Evolutionary conservation across 169 alveolate genomes (phyloP).

Genomic region (Blepharisma undulans): DNA sequence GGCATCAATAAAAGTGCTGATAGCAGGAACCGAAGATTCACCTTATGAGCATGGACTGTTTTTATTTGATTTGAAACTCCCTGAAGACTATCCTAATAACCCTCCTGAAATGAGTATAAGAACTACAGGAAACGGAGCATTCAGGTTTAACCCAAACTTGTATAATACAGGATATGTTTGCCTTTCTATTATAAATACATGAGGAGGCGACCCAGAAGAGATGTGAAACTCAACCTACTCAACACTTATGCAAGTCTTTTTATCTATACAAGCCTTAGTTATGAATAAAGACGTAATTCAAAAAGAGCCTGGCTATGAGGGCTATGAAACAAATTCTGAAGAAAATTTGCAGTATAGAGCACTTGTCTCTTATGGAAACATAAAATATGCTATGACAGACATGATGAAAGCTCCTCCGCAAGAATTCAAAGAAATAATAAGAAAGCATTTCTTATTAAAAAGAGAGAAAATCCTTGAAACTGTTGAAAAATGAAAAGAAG

Average conservation of each 20-base stretch:
- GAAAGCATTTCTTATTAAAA: conserved; percentile 73
- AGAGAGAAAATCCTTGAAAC: conserved; percentile 52
- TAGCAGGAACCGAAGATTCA: conserved; percentile 78
- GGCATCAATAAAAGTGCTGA: conserved; percentile 64
- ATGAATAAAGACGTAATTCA: conserved; percentile 72
- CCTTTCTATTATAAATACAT: conserved; percentile 72
- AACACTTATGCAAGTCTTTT: conserved; percentile 68
- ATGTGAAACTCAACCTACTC: conserved; percentile 76
- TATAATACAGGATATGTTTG: conserved; percentile 78
- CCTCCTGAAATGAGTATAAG: conserved; percentile 74
- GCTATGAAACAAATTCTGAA: conserved; percentile 57
- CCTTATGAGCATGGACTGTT: conserved; percentile 82
- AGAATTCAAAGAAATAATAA: conserved; percentile 83
- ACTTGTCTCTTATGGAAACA: conserved; percentile 78
- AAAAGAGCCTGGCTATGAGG: conserved; percentile 78
- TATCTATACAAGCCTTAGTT: conserved; percentile 69
- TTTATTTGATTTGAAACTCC: conserved; percentile 69
- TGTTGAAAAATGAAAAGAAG: conserved; percentile 73
- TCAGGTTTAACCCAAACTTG: conserved; percentile 80
- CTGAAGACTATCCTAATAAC: conserved; percentile 68
- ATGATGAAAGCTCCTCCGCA: conserved; percentile 81
- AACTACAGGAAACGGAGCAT: conserved; percentile 67
- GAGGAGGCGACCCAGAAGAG: conserved; percentile 74
- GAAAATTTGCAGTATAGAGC: conserved; percentile 77
- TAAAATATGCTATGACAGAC: conserved; percentile 88